Evolutionary conservation across 148 eudicot species (phyloP).

Genomic region (Mesembryanthemum crystallinum): DNA sequence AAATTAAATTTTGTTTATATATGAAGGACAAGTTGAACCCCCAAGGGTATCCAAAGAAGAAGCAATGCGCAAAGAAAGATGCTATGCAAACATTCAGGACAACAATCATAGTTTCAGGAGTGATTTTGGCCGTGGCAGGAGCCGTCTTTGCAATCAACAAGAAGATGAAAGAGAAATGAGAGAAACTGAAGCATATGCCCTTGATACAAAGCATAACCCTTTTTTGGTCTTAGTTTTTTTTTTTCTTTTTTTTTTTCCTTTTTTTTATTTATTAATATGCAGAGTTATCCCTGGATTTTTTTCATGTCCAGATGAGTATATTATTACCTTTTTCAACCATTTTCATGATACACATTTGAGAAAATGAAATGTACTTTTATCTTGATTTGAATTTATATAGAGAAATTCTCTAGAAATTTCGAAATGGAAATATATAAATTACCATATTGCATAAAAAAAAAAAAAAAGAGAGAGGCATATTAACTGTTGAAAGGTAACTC

Average conservation of each 20-base stretch:
- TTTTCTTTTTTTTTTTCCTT: background rate
- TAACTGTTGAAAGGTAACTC: too few species aligned
- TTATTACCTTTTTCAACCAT: background rate
- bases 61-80: constrained; percentile 37
- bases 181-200: background rate
- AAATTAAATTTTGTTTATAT: background rate
- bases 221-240: background rate
- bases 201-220: too few species aligned
- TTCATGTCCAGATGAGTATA: background rate
- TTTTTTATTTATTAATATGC: background rate
- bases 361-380: background rate
- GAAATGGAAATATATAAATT: too few species aligned
- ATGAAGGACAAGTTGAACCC: constrained; percentile 32
- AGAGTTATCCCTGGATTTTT: background rate
- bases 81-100: constrained; percentile 46
- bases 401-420: background rate
- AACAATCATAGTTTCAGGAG: constrained; percentile 57
- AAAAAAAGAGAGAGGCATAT: too few species aligned
- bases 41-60: constrained; percentile 16
- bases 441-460: too few species aligned
- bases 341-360: background rate
- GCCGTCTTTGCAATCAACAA: constrained; percentile 37
- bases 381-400: background rate
- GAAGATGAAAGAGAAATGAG: constrained; percentile 35
- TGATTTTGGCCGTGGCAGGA: constrained; percentile 60